phyloP scores from a whole-genome alignment of 2,329 filamentous ascomycete genomes.

The Ceratocystis ficicola region DNA sequence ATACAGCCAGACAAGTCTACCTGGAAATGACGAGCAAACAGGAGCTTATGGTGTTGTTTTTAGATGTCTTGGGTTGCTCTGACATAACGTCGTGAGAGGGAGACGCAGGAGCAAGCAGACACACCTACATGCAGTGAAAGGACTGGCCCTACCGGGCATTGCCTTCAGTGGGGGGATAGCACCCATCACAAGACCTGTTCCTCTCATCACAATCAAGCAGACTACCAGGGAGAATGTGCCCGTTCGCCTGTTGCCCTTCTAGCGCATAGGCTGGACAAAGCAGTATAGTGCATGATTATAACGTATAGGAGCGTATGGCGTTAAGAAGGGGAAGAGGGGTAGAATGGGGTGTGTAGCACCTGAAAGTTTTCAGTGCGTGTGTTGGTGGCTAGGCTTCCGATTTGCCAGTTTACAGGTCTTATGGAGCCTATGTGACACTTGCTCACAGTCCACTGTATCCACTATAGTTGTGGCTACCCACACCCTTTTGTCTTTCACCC shows the following conservation, averaged over 20 bases:
- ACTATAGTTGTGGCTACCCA: background rate
- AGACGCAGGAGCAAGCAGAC: too few relatives aligned
- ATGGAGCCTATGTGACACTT: background rate
- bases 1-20: background rate
- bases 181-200: too few relatives aligned
- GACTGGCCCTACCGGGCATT: too few relatives aligned
- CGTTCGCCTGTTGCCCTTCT: background rate
- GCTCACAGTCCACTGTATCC: background rate
- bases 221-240: background rate
- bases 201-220: background rate
- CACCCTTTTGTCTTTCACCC: background rate
- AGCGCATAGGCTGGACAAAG: background rate
- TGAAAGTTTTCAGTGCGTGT: conserved; percentile 9
- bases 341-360: background rate
- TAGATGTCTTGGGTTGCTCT: background rate
- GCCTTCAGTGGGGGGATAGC: too few relatives aligned
- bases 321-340: background rate
- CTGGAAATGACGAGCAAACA: background rate
- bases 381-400: background rate
- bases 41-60: background rate
- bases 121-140: too few relatives aligned
- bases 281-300: background rate
- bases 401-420: background rate
- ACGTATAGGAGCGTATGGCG: background rate
- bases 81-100: background rate